Percentiles rank a stretch among this genome's conserved stretches.
Evolutionary conservation across 331 rosid species (phyloP).

Genomic region (Acacia concinna): DNA sequence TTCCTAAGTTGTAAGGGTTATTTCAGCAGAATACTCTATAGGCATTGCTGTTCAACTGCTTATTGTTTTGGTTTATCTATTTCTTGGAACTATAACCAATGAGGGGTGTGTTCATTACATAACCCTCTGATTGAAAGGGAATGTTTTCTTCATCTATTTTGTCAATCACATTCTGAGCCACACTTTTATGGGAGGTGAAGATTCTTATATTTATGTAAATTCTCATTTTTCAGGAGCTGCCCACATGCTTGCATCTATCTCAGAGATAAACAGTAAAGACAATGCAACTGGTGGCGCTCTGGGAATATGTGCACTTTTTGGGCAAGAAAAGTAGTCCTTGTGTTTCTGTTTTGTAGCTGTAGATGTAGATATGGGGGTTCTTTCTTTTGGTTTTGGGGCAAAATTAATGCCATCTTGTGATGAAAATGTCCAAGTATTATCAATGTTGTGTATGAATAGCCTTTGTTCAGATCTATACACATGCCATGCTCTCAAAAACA

Average conservation of each 20-base stretch:
- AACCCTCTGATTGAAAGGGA: neutral
- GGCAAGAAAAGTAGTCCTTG: neutral
- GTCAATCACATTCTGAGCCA: neutral
- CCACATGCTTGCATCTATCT: neutral
- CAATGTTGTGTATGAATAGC: neutral
- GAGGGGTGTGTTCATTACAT: neutral
- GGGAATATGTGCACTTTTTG: neutral
- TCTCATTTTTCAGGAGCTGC: neutral
- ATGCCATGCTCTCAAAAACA: neutral
- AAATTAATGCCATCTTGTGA: neutral
- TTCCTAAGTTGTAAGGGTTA: neutral
- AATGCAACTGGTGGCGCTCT: neutral
- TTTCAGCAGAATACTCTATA: neutral
- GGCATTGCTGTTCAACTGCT: neutral
- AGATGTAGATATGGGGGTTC: neutral
- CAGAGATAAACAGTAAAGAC: neutral
- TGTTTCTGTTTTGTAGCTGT: too few relatives aligned
- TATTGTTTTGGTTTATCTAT: neutral
- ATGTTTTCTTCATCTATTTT: neutral
- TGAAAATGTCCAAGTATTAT: neutral
- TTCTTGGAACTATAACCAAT: too few relatives aligned
- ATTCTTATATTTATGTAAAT: neutral
- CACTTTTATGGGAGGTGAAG: neutral
- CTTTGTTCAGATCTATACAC: neutral
- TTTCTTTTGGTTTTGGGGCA: neutral